These are phyloP conservation scores for Alnus rubra DNA, from an alignment of 306 rosid genomes.

Conservation along the genomic window DNA sequence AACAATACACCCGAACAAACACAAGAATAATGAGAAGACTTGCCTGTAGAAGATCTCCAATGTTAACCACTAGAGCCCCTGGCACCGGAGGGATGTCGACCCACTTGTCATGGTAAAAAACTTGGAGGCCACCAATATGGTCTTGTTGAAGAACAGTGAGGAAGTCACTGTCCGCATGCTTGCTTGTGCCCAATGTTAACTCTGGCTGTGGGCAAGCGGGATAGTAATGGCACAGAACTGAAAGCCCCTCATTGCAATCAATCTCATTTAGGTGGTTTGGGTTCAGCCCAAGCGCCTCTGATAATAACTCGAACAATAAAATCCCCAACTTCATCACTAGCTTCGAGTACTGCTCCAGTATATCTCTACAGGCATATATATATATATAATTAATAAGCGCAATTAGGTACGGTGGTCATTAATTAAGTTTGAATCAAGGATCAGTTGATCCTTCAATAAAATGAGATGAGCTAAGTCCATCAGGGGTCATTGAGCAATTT, in stretches of 20 bases:
- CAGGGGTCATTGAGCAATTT: no score
- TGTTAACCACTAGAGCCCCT: background rate
- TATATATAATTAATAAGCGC: background rate
- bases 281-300: constrained; percentile 3
- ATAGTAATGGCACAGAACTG: background rate
- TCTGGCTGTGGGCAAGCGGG: constrained; percentile 14
- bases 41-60: constrained; percentile 13
- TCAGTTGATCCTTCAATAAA: no score
- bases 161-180: constrained; percentile 25
- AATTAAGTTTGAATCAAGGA: background rate
- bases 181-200: background rate
- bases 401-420: background rate
- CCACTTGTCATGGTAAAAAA: background rate
- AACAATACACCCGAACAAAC: no score
- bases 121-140: constrained; percentile 36
- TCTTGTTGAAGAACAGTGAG: constrained; percentile 34
- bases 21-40: background rate
- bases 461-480: no score
- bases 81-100: background rate
- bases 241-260: no score
- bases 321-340: constrained; percentile 20
- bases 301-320: background rate
- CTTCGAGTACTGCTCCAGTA: constrained; percentile 21
- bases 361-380: background rate
- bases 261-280: background rate